These are phyloP conservation scores for Carnegiea gigantea DNA, from an alignment of 179 eudicot species.

Conservation along the genomic window DNA sequence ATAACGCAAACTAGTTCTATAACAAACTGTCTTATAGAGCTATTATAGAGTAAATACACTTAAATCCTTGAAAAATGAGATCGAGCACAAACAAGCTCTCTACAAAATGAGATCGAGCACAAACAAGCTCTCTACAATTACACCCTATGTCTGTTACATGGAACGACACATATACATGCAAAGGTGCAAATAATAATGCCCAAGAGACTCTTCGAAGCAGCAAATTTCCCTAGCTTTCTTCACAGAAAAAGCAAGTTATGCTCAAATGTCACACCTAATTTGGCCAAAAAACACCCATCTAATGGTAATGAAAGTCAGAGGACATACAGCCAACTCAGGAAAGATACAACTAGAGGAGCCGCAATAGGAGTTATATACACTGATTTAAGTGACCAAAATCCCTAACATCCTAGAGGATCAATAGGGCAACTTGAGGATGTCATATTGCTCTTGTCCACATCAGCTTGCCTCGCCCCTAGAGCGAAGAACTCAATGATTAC, in stretches of 20 bases:
- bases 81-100: too few relatives aligned
- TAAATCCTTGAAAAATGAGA: too few relatives aligned
- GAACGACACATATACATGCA: slow-evolving; percentile 3
- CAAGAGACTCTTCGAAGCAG: not conserved
- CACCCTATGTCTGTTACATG: too few relatives aligned
- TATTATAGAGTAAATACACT: too few relatives aligned
- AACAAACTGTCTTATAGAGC: too few relatives aligned
- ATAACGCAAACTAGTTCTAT: too few relatives aligned
- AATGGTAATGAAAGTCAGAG: not conserved
- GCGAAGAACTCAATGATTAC: slow-evolving; percentile 48
- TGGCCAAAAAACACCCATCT: not conserved
- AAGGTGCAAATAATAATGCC: too few relatives aligned
- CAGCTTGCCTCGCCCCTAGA: slow-evolving; percentile 39
- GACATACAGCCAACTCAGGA: not conserved
- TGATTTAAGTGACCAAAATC: slow-evolving; percentile 11
- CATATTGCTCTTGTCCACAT: slow-evolving; percentile 39
- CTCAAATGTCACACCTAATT: not conserved
- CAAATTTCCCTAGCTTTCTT: not conserved
- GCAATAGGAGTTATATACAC: slow-evolving; percentile 23
- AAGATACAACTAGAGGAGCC: slow-evolving; percentile 16
- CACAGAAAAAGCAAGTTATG: not conserved
- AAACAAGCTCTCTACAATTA: too few relatives aligned
- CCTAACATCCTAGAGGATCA: not conserved
- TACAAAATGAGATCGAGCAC: too few relatives aligned
- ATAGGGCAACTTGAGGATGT: not conserved